Conservation (phyloP, 164 flowering plant genomes). For the Stephania cephalantha region DNA sequence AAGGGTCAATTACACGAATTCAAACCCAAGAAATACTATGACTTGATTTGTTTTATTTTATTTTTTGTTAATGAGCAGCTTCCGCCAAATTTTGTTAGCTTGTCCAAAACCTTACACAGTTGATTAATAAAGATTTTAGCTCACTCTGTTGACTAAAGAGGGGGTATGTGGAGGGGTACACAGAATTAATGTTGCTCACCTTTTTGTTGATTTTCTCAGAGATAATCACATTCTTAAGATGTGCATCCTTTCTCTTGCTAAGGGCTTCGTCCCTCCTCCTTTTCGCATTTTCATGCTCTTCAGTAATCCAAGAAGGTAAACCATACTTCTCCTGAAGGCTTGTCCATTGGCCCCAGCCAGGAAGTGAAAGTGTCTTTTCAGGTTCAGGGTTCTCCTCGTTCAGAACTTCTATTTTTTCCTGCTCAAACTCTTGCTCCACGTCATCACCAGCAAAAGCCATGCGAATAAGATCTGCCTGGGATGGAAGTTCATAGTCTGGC, state of each 20-base stretch:
- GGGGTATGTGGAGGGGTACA: not conserved
- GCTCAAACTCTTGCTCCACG: constrained; percentile 84
- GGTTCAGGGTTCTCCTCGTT: constrained; percentile 87
- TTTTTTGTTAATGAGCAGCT: too few species aligned
- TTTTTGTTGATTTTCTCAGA: constrained; percentile 81
- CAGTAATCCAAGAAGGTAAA: constrained; percentile 69
- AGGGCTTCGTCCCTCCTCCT: constrained; percentile 61
- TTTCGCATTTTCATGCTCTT: constrained; percentile 70
- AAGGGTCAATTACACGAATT: too few species aligned
- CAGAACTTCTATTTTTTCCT: constrained; percentile 56
- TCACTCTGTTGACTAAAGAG: not conserved
- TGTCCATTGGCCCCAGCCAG: constrained; percentile 99
- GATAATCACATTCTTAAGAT: constrained; percentile 69
- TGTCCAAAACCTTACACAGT: too few species aligned
- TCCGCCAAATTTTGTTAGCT: too few species aligned
- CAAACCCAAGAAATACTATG: too few species aligned
- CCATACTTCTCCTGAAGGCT: constrained; percentile 69
- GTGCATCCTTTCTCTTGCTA: constrained; percentile 77
- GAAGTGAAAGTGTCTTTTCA: constrained; percentile 72
- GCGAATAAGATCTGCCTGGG: constrained; percentile 76
- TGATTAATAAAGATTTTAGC: too few species aligned
- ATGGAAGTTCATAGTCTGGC: constrained; percentile 63
- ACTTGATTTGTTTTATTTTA: too few species aligned
- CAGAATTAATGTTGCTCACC: constrained; percentile 33
- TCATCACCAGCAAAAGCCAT: constrained; percentile 94